Evolutionary conservation across 208 protist genomes (phyloP).

Genomic region (Crithidia bombi): DNA sequence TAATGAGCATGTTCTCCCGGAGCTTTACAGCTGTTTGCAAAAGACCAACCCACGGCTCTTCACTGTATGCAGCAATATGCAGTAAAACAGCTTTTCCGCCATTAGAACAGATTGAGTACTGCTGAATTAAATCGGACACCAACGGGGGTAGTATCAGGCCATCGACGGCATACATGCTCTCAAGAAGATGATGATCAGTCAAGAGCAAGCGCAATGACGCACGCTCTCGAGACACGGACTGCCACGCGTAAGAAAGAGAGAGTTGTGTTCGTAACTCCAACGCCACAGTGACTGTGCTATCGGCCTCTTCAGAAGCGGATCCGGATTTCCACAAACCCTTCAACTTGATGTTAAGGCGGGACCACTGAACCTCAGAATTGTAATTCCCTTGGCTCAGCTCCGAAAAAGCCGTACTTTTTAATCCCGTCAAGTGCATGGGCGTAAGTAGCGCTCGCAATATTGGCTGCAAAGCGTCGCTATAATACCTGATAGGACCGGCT

Average conservation of each 20-base stretch:
- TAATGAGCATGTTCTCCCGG: not conserved
- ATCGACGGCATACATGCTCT: slow-evolving; percentile 12
- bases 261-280: slow-evolving; percentile 20
- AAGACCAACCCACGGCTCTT: slow-evolving; percentile 25
- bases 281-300: slow-evolving; percentile 2
- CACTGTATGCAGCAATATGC: slow-evolving; percentile 9
- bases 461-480: slow-evolving; percentile 23
- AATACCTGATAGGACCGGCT: slow-evolving; percentile 27
- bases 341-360: not conserved
- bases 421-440: not conserved
- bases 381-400: not conserved
- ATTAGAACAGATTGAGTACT: not conserved
- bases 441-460: slow-evolving; percentile 11
- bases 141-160: slow-evolving; percentile 15
- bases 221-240: slow-evolving; percentile 4
- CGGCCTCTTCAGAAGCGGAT: not conserved
- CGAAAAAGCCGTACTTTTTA: not conserved
- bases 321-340: slow-evolving; percentile 8
- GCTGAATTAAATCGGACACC: slow-evolving; percentile 1
- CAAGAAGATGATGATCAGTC: slow-evolving; percentile 28
- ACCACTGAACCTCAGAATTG: slow-evolving; percentile 16
- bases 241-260: slow-evolving; percentile 28
- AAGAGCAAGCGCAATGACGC: slow-evolving; percentile 21
- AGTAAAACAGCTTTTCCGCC: no score
- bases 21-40: slow-evolving; percentile 1